Percentiles rank a stretch among this genome's conserved stretches.
Conservation (phyloP, 768 basidiomycete genomes). For the Calvatia gigantea region DNA sequence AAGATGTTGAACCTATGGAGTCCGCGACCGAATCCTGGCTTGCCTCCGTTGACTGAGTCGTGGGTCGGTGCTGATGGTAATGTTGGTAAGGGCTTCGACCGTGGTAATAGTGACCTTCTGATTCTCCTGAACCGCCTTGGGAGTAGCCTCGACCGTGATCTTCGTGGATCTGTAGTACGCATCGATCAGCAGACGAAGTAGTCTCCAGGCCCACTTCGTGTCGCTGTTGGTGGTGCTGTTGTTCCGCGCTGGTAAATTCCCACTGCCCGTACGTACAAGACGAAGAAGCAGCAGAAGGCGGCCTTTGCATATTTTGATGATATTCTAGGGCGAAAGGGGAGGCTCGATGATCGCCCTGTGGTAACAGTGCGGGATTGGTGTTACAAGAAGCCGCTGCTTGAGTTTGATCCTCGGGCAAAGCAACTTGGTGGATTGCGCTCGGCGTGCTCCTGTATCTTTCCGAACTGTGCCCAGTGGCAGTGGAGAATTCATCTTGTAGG, state of each 20-base stretch:
- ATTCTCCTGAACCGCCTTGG: too few species aligned
- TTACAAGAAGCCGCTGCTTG: neutral
- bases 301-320: neutral
- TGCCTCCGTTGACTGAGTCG: too few species aligned
- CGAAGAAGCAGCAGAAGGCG: neutral
- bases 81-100: too few species aligned
- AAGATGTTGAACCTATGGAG: too few species aligned
- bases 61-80: too few species aligned
- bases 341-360: neutral
- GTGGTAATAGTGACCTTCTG: too few species aligned
- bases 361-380: neutral
- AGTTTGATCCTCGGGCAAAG: constrained; percentile 3
- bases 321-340: neutral
- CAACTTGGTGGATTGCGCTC: neutral
- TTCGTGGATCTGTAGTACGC: too few species aligned
- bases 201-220: constrained; percentile 83
- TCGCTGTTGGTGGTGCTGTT: neutral
- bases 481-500: constrained; percentile 20
- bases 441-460: constrained; percentile 2
- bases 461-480: constrained; percentile 15
- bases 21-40: too few species aligned
- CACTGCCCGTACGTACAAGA: neutral
- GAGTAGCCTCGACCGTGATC: too few species aligned
- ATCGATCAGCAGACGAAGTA: neutral
- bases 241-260: too few species aligned